Evolutionary conservation across 345 rosid genomes (phyloP).

Genomic region (Ricinus communis): DNA sequence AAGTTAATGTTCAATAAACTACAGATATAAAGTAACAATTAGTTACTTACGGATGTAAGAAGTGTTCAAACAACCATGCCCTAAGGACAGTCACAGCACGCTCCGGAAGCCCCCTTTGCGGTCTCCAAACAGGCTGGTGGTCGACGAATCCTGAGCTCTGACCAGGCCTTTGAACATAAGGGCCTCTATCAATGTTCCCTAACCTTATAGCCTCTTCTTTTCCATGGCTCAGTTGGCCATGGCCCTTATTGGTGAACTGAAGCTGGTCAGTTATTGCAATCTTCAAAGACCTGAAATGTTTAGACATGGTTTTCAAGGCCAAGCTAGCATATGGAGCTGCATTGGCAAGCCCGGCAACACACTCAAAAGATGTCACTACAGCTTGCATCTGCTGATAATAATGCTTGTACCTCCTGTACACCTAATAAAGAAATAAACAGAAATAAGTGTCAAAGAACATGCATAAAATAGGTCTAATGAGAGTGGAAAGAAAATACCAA

Average conservation of each 20-base stretch:
- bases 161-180: background rate
- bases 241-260: conserved; percentile 8
- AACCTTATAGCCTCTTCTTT: conserved; percentile 8
- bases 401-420: conserved; percentile 24
- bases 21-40: background rate
- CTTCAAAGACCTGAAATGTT: conserved; percentile 27
- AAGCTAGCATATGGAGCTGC: conserved; percentile 21
- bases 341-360: conserved; percentile 29
- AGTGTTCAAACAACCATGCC: conserved; percentile 36
- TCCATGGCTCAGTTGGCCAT: background rate
- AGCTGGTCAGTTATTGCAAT: conserved; percentile 24
- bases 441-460: background rate
- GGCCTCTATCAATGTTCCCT: conserved; percentile 7
- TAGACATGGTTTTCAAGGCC: conserved; percentile 20
- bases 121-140: conserved; percentile 30
- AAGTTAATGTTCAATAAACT: background rate
- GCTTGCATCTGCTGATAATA: conserved; percentile 33
- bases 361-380: conserved; percentile 23
- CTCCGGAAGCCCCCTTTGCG: conserved; percentile 35
- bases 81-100: conserved; percentile 31
- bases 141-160: conserved; percentile 14
- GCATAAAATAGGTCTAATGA: background rate
- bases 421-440: conserved; percentile 6
- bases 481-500: background rate
- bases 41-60: conserved; percentile 33